These are phyloP conservation scores for maize (Zea mays) DNA, from an alignment of 176 grass and related monocot genomes.

Conservation along the genomic window Zm-B73-REFERENCE-NAM-5.0 NC_050096.1:219548001-219548500, in stretches of 20 bases:
- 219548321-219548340: constrained; percentile 9
- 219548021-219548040: constrained; percentile 14
- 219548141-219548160: constrained; percentile 46
- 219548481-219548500: constrained; percentile 51
- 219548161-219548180: constrained; percentile 64
- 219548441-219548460: constrained; percentile 54
- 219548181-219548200: constrained; percentile 49
- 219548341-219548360: background rate
- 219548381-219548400: constrained; percentile 55
- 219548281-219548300: constrained; percentile 32
- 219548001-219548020: constrained; percentile 30
- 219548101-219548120: constrained; percentile 40
- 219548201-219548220: constrained; percentile 38
- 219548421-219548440: constrained; percentile 38
- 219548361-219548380: constrained; percentile 37
- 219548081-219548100: constrained; percentile 53
- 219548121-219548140: constrained; percentile 63
- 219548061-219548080: constrained; percentile 47
- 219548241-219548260: constrained; percentile 50
- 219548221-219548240: constrained; percentile 24
- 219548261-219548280: constrained; percentile 16
- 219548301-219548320: constrained; percentile 40
- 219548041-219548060: constrained; percentile 21
- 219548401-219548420: constrained; percentile 36
- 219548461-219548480: constrained; percentile 41